Evolutionary conservation across 2,329 filamentous ascomycete species (phyloP), one percentile per base, ranked within the genome.

Genomic region (Fusarium sp.): DNA sequence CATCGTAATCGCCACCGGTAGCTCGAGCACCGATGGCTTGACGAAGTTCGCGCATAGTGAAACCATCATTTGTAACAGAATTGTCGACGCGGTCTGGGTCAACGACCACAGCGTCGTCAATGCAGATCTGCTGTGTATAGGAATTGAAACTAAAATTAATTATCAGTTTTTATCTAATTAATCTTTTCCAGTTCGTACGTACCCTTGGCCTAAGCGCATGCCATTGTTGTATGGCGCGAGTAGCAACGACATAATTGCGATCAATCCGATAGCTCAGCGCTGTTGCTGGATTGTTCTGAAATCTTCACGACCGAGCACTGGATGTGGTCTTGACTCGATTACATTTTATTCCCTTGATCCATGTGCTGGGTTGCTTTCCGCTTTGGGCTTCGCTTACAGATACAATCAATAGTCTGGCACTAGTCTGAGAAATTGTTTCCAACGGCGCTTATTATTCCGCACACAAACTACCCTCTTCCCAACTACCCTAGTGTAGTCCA

Each of bases 141-240:
- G 55, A 58, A 11, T 58, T 58, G 13, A 58, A 58, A 6, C 54
- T 57, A 12, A 11, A 7, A 16, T 8, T 20, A 11, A 13, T 25
- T 25, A 40, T 55, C 16, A 41, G 40, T 20, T n/a, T 8, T 20
- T 12, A 2, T 11, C 6, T 8, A 1, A 3, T 44, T 2, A 2
- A 34, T 20, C 27, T 10, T 16, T 29, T 29, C 12, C 10, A 29
- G 0, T 2, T 4, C 6, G 20, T 45, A 20, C 41, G 2, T 55
- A 55, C 53, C 53, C 53, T 24, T 56, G 53, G 5, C 53, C 53
- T 18, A 9, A 47, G 53, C 53, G 46, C 53, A 57, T 57, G 53
- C 53, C 30, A 57, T 57, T 57, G 24, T 57, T 57, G 13, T 57
- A 57, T 8, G 53, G 53, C 3, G 53, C 53, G 5, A 49, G 47